These are phyloP conservation scores for Papiliotrema terrestris DNA, from an alignment of 1,284 basidiomycete genomes.

Conservation along the genomic window DNA sequence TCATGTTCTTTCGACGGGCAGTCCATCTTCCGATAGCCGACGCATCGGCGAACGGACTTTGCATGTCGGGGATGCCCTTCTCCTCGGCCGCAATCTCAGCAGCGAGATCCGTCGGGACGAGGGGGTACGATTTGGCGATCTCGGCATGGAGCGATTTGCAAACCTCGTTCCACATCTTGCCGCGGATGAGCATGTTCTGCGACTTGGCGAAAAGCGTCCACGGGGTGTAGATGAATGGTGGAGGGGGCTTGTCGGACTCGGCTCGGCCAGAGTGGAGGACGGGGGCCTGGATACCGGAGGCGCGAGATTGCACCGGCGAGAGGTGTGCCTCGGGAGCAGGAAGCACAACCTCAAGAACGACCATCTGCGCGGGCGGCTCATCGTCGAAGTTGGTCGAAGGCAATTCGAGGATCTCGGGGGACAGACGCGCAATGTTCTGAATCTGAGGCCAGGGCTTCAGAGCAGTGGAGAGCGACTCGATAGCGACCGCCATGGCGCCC, in stretches of 20 bases:
- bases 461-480: conserved; percentile 52
- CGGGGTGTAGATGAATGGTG: conserved; percentile 54
- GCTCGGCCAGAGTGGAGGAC: conserved; percentile 34
- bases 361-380: conserved; percentile 47
- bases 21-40: conserved; percentile 11
- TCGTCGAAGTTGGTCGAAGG: conserved; percentile 45
- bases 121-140: conserved; percentile 47
- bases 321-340: conserved; percentile 45
- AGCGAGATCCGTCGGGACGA: conserved; percentile 38
- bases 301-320: conserved; percentile 40
- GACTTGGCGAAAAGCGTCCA: conserved; percentile 53
- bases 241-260: conserved; percentile 48
- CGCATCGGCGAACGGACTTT: conserved; percentile 14
- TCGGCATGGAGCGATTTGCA: conserved; percentile 21
- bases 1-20: conserved; percentile 1
- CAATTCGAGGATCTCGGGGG: conserved; percentile 53
- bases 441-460: conserved; percentile 52
- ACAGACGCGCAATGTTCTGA: conserved; percentile 48
- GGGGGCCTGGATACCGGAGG: conserved; percentile 41
- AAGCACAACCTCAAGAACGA: conserved; percentile 53
- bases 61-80: conserved; percentile 13
- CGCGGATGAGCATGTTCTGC: conserved; percentile 34
- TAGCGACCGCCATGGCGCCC: conserved; percentile 51
- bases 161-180: conserved; percentile 13
- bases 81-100: conserved; percentile 37